These are phyloP conservation scores for Hymenoscyphus infarciens DNA, from an alignment of 2,329 filamentous ascomycete species.

Conservation along the genomic window DNA sequence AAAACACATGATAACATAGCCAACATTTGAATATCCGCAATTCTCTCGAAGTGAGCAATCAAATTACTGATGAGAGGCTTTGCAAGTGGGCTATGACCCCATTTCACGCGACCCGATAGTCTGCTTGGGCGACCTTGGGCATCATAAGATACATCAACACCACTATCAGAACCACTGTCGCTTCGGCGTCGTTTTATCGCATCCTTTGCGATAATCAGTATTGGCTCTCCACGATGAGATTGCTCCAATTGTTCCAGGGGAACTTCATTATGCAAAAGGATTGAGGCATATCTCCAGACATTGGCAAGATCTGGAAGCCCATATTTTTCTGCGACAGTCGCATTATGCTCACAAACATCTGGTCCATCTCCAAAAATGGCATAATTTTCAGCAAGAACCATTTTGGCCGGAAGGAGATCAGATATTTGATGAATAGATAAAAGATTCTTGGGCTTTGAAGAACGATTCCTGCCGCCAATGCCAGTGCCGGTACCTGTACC, in stretches of 20 bases:
- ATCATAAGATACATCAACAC: slow-evolving; percentile 46
- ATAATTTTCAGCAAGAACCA: slow-evolving; percentile 73
- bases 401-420: slow-evolving; percentile 72
- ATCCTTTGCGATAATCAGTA: slow-evolving; percentile 64
- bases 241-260: slow-evolving; percentile 62
- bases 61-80: slow-evolving; percentile 57
- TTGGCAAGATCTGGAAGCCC: slow-evolving; percentile 70
- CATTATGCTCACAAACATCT: slow-evolving; percentile 83
- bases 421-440: slow-evolving; percentile 71
- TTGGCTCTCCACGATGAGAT: slow-evolving; percentile 49
- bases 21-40: slow-evolving; percentile 65
- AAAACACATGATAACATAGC: slow-evolving; percentile 70
- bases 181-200: slow-evolving; percentile 42
- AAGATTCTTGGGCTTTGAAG: slow-evolving; percentile 56
- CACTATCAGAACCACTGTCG: slow-evolving; percentile 45
- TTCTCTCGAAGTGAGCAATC: slow-evolving; percentile 60
- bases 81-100: slow-evolving; percentile 63
- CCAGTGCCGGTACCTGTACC: slow-evolving; percentile 57
- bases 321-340: slow-evolving; percentile 67
- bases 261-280: slow-evolving; percentile 74
- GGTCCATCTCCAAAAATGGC: slow-evolving; percentile 77
- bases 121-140: slow-evolving; percentile 18
- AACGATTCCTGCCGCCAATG: slow-evolving; percentile 31
- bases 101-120: slow-evolving; percentile 61
- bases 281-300: slow-evolving; percentile 77